phyloP scores from a whole-genome alignment of 2,329 filamentous ascomycete species.

The Fusarium hainanense region DNA sequence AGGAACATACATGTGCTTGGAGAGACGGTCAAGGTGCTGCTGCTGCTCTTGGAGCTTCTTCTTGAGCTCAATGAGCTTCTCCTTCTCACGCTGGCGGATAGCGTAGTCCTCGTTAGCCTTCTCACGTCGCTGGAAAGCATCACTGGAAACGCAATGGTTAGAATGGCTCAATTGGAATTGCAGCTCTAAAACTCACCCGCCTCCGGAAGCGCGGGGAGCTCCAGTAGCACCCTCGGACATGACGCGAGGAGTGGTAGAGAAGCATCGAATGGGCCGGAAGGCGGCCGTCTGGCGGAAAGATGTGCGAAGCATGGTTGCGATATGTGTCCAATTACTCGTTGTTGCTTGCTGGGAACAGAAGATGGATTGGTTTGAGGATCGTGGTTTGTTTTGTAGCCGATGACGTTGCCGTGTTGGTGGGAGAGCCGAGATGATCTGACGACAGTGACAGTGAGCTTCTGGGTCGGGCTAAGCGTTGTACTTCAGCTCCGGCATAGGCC shows the following conservation, averaged over 20 bases:
- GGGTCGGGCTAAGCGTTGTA: constrained; percentile 11
- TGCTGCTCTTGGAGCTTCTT: constrained; percentile 81
- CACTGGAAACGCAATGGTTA: constrained; percentile 61
- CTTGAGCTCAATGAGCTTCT: constrained; percentile 85
- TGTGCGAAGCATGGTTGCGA: constrained; percentile 73
- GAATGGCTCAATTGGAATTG: constrained; percentile 4
- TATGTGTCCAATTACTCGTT: constrained; percentile 14
- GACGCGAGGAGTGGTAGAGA: constrained; percentile 70
- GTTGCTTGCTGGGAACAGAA: constrained; percentile 21
- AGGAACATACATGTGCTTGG: constrained; percentile 81
- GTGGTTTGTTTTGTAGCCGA: constrained; percentile 40
- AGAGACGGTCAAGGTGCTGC: constrained; percentile 84
- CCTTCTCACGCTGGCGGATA: constrained; percentile 87
- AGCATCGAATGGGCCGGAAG: constrained; percentile 67
- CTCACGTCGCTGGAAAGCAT: constrained; percentile 93
- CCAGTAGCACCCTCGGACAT: constrained; percentile 80
- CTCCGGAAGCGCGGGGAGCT: constrained; percentile 64
- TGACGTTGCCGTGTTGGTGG: constrained; percentile 43
- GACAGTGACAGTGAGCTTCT: constrained; percentile 25
- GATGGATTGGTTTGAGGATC: constrained; percentile 17
- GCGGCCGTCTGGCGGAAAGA: constrained; percentile 66
- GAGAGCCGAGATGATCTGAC: constrained; percentile 45
- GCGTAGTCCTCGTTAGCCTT: constrained; percentile 85
- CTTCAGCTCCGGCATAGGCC: constrained; percentile 11
- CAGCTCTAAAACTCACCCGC: constrained; percentile 59